These are phyloP conservation scores for Azolla pinnata DNA, from an alignment of 75 land plant species.

Conservation along the genomic window DNA sequence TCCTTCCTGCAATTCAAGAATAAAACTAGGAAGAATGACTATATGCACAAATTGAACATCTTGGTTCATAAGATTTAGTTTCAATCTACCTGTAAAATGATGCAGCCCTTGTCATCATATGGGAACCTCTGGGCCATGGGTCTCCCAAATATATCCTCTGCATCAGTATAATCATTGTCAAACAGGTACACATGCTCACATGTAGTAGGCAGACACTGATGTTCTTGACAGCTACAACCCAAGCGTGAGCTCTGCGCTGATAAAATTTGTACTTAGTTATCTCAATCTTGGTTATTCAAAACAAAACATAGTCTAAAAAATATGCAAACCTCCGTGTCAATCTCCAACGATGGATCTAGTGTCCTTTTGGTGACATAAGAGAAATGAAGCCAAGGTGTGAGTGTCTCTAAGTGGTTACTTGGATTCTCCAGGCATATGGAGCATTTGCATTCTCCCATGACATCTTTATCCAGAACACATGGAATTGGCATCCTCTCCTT, in stretches of 20 bases:
- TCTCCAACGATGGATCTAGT: constrained; percentile 62
- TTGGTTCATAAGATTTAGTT: not conserved
- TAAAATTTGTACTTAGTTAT: not conserved
- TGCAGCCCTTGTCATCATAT: constrained; percentile 62
- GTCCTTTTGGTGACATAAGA: constrained; percentile 58
- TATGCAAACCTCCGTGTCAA: constrained; percentile 53
- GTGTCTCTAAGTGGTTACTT: constrained; percentile 14
- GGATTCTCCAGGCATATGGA: constrained; percentile 22
- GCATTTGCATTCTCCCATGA: constrained; percentile 32
- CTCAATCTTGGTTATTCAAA: not conserved
- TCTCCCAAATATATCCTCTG: constrained; percentile 66
- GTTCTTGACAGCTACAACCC: constrained; percentile 56
- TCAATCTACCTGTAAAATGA: constrained; percentile 63
- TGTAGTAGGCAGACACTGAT: constrained; percentile 42
- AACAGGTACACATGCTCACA: constrained; percentile 95
- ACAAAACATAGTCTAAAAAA: not conserved
- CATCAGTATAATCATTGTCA: constrained; percentile 79
- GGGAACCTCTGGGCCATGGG: constrained; percentile 79
- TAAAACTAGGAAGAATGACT: constrained; percentile 11
- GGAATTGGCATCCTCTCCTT: constrained; percentile 60
- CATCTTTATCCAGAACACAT: constrained; percentile 65
- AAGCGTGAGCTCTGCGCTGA: constrained; percentile 61
- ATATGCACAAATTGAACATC: not conserved
- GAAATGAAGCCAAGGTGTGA: constrained; percentile 63
- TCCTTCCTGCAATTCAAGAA: constrained; percentile 64